Conservation (phyloP, 805 yeast genomes). For the Lipomyces oligophaga region DNA sequence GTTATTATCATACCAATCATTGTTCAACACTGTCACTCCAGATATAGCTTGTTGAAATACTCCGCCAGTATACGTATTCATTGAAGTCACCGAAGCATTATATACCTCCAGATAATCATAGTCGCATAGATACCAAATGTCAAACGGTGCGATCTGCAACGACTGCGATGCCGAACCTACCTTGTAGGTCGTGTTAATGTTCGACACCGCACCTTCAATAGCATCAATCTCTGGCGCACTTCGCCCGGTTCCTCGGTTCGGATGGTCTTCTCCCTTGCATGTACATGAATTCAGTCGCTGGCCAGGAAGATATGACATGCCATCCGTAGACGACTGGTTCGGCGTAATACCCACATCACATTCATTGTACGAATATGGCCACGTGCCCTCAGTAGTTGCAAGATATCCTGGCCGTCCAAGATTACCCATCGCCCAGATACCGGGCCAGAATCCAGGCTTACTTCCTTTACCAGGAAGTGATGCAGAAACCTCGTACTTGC, state of each 20-base stretch:
- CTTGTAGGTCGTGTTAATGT: conserved; percentile 39
- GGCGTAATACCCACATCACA: conserved; percentile 96
- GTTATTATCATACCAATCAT: conserved; percentile 70
- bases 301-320: conserved; percentile 81
- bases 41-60: conserved; percentile 93
- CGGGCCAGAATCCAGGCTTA: conserved; percentile 90
- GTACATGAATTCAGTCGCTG: conserved; percentile 75
- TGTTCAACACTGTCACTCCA: conserved; percentile 71
- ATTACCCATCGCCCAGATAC: conserved; percentile 92
- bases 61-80: conserved; percentile 90
- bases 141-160: conserved; percentile 87
- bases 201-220: conserved; percentile 69
- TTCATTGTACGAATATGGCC: conserved; percentile 86
- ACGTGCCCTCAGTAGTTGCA: conserved; percentile 85
- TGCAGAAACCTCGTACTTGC: conserved; percentile 70
- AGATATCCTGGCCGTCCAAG: conserved; percentile 86
- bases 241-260: conserved; percentile 81
- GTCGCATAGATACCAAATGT: conserved; percentile 91
- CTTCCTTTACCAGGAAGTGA: conserved; percentile 75
- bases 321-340: conserved; percentile 86
- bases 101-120: conserved; percentile 72
- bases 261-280: conserved; percentile 80
- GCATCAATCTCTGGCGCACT: conserved; percentile 96
- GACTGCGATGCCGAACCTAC: conserved; percentile 77
- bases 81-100: conserved; percentile 63